Base-by-base conservation (phyloP, 768 basidiomycete genomes). In the Lactarius hengduanensis region DNA sequence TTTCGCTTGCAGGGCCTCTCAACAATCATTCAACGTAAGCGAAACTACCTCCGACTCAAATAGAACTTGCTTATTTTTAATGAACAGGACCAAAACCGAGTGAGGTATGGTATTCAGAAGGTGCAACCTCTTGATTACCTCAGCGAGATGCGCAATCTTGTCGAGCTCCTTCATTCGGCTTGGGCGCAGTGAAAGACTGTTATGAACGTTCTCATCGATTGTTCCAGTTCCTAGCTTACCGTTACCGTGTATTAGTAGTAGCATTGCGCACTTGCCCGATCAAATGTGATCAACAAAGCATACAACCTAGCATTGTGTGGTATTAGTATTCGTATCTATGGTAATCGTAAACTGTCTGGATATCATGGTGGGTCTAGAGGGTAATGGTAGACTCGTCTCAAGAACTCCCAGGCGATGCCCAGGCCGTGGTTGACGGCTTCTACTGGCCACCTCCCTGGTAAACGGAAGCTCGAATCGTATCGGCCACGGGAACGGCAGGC, bases 1-100 rank as follows among this genome's bases (percentile, higher is more conserved):
- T 72, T 92, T 98, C 76, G 82, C 83, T 47, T 92, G 93, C 74
- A 86, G 89, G 53, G 96, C 94, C 4, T 92, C 90, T 76, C 87
- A 89, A 72, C 94, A 98, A 69, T 87, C 86, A 0, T 98, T 83
- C 73, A 90, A 92, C 70, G 94, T 93, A 73, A 74, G 89, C 77
- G 3, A 11, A 38, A 28, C 20, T 26, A 18, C 16, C 4, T 55
- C 53, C 20, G 1, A 34, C 10, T 22, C 13, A 13, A 22, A 47
- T 47, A 20, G 6, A 55, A 38, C n/a, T 26, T 62, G 11, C 13
- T 32, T 22, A 26, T 68, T 59, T 47, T 58, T 64, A 28, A 20
- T 63, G 57, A 63, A 13, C 67, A 96, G 94, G 93, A 92, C n/a
- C 82, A 83, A 73, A 82, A 84, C 3, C 88, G 95, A 28, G 86